phyloP scores from a whole-genome alignment of 345 rosid genomes.

The Microcos paniculata region DNA sequence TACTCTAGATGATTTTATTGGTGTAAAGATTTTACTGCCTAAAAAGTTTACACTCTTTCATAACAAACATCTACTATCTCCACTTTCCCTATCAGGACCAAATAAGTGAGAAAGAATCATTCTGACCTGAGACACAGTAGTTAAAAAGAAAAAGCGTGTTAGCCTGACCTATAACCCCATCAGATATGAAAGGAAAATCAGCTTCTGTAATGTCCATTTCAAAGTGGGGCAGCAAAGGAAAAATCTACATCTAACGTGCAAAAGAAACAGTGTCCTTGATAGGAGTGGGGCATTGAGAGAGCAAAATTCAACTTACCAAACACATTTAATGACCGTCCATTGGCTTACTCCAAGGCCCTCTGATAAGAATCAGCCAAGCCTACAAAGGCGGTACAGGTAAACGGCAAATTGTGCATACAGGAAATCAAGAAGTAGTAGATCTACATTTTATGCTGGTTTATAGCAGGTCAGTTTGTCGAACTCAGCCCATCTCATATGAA shows the following conservation, averaged over 20 bases:
- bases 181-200: background rate
- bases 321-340: background rate
- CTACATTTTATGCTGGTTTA: background rate
- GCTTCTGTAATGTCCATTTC: background rate
- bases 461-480: background rate
- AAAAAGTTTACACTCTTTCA: background rate
- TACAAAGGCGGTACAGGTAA: background rate
- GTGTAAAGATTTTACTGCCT: background rate
- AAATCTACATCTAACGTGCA: background rate
- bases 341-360: background rate
- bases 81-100: background rate
- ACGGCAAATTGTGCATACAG: background rate
- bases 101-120: background rate
- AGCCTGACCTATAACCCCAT: background rate
- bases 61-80: background rate
- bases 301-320: background rate
- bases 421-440: background rate
- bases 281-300: background rate
- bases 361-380: slow-evolving; percentile 1
- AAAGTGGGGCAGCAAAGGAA: slow-evolving; percentile 7
- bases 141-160: background rate
- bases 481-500: background rate
- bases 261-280: background rate
- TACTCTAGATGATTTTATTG: background rate
- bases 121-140: background rate